Conservation (phyloP, 2,329 filamentous ascomycete species). For the Hyphodiscus sp. region DNA sequence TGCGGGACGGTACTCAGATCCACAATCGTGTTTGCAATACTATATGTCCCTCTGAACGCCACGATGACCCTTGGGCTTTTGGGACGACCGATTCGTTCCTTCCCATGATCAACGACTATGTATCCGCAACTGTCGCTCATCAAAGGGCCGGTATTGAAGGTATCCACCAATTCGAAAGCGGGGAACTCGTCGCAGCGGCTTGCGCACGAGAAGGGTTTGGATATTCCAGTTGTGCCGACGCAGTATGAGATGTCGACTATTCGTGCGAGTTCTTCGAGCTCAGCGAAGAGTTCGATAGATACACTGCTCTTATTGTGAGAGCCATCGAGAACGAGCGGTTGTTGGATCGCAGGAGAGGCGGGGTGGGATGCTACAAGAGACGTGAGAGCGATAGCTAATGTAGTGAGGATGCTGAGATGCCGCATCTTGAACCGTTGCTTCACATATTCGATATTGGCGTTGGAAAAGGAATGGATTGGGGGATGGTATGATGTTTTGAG, state of each 20-base stretch:
- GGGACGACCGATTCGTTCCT: neutral
- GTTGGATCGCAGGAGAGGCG: constrained; percentile 19
- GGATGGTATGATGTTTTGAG: constrained; percentile 1
- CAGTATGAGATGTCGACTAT: constrained; percentile 95
- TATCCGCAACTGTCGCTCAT: constrained; percentile 92
- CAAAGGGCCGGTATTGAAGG: constrained; percentile 85
- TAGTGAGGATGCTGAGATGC: constrained; percentile 14
- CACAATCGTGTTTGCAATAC: constrained; percentile 81
- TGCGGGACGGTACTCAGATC: constrained; percentile 88
- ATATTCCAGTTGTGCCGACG: constrained; percentile 76
- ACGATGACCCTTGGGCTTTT: constrained; percentile 58
- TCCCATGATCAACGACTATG: constrained; percentile 72
- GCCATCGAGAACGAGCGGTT: constrained; percentile 14
- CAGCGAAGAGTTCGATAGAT: constrained; percentile 62
- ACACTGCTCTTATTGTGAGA: constrained; percentile 32
- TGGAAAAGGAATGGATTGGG: neutral
- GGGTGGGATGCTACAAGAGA: neutral
- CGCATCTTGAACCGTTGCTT: constrained; percentile 21
- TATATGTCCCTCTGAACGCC: constrained; percentile 92
- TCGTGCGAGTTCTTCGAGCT: constrained; percentile 81
- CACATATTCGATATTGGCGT: constrained; percentile 16
- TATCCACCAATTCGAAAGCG: constrained; percentile 66
- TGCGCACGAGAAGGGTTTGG: constrained; percentile 75
- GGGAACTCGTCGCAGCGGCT: constrained; percentile 83
- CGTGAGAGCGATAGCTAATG: constrained; percentile 4